Conservation (phyloP, 495 filamentous ascomycete species). For the Apodospora peruviana region DNA sequence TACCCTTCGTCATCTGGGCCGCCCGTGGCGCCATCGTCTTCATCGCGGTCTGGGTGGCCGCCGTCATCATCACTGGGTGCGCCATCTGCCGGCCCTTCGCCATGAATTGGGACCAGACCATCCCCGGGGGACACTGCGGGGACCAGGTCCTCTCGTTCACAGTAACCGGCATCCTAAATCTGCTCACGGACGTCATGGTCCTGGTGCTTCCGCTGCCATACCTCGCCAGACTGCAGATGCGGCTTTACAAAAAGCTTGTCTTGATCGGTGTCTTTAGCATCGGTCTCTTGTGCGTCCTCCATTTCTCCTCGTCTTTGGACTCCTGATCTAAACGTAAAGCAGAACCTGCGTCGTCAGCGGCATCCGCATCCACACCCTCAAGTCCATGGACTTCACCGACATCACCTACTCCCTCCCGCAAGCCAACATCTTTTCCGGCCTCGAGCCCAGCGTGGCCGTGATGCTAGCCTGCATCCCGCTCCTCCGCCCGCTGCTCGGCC, state of each 20-base stretch:
- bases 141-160: conserved; percentile 20
- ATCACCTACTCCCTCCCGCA: conserved; percentile 20
- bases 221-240: conserved; percentile 16
- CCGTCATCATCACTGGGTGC: conserved; percentile 18
- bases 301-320: neutral
- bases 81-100: conserved; percentile 21
- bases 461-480: conserved; percentile 22
- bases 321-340: neutral
- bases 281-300: conserved; percentile 19
- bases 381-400: conserved; percentile 20
- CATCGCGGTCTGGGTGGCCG: conserved; percentile 19
- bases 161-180: conserved; percentile 19
- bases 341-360: conserved; percentile 23
- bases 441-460: conserved; percentile 24
- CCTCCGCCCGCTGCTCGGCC: conserved; percentile 23
- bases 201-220: conserved; percentile 24
- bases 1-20: conserved; percentile 16
- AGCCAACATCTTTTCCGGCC: conserved; percentile 17
- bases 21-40: conserved; percentile 18
- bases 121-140: conserved; percentile 22
- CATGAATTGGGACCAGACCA: conserved; percentile 22
- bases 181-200: conserved; percentile 24
- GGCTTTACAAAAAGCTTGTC: conserved; percentile 18
- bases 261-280: conserved; percentile 20
- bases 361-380: conserved; percentile 17